Evolutionary conservation across 495 filamentous ascomycete genomes (phyloP).

Genomic region (Aspergillus coremiiformis): DNA sequence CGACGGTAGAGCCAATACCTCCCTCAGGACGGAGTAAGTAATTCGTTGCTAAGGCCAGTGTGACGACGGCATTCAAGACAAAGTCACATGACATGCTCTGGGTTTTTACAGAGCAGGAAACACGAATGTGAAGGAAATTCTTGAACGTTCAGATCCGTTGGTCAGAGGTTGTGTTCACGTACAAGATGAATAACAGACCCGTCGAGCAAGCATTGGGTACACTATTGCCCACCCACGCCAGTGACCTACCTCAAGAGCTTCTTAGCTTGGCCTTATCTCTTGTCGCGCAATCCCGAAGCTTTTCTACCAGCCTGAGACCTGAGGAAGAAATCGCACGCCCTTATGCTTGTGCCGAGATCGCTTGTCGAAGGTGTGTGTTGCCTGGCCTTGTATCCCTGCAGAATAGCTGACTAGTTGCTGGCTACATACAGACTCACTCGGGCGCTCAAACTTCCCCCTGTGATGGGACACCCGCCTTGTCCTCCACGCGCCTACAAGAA

Average conservation of each 20-base stretch:
- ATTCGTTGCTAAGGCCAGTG: too few relatives aligned
- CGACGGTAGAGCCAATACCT: too few relatives aligned
- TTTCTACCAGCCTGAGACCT: constrained; percentile 68
- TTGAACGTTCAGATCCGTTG: not conserved
- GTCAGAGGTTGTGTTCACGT: not conserved
- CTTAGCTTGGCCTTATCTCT: constrained; percentile 70
- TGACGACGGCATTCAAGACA: not conserved
- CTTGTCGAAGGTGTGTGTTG: constrained; percentile 74
- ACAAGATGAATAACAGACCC: constrained; percentile 49
- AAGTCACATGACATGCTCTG: constrained; percentile 12
- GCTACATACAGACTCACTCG: constrained; percentile 58
- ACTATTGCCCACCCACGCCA: constrained; percentile 70
- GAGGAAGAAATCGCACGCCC: constrained; percentile 83
- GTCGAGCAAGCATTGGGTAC: constrained; percentile 69
- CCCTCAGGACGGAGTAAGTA: too few relatives aligned
- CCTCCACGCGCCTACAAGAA: constrained; percentile 77
- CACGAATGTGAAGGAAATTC: not conserved
- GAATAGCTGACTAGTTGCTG: not conserved
- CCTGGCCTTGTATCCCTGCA: not conserved
- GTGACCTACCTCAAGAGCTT: constrained; percentile 65
- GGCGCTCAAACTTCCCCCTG: constrained; percentile 72
- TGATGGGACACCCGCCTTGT: constrained; percentile 74
- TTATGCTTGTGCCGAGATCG: constrained; percentile 87
- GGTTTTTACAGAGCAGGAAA: not conserved
- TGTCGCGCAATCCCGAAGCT: constrained; percentile 77